Base-by-base conservation (phyloP, 2,329 filamentous ascomycete species). In the Colletotrichum agaves region DNA sequence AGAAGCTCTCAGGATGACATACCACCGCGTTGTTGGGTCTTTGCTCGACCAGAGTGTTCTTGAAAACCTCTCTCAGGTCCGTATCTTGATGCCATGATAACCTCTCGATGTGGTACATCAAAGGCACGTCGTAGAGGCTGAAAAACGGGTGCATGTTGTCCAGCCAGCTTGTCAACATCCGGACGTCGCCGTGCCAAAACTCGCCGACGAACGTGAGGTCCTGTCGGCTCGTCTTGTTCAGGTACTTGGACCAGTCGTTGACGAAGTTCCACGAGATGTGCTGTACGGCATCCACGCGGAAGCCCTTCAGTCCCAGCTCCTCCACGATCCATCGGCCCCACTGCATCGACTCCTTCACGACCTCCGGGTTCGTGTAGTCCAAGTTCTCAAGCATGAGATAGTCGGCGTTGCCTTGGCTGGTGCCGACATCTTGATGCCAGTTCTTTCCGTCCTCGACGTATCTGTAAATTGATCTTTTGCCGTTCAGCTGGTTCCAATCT, bases 251-350 rank as follows among this genome's bases (percentile, higher is more conserved):
- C 65, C 65, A 68, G 41, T 68, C 61, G 5, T 64, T 68, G 47
- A 68, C 49, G 8, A 68, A 68, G 33, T 60, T 65, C 61, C 46
- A 68, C n/a, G 65, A 68, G 61, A 68, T 68, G 61, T 68, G 65
- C 41, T 68, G 65, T n/a, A 68, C 65, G 17, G 65, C 65, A 17
- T 68, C 65, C 5, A 68, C 41, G 2, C 65, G 65, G 39, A 68
- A 68, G 10, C 65, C 65, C 10, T 27, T 41, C 15, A 68, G 53
- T 1, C 53, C 47, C 1, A 68, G 65, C 61, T 68, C 65, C 0
- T 64, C 61, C 7, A 68, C 61, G 11, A 68, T 68, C 65, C 65
- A 68, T 3, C 53, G 53, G n/a, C 65, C 61, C 65, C 65, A 68
- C 15, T 68, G 52, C 12, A 41, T 55, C 13, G 63, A 53, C 61